Evolutionary conservation across 2,329 filamentous ascomycete genomes (phyloP).

Genomic region (Didymella arachidicola): DNA sequence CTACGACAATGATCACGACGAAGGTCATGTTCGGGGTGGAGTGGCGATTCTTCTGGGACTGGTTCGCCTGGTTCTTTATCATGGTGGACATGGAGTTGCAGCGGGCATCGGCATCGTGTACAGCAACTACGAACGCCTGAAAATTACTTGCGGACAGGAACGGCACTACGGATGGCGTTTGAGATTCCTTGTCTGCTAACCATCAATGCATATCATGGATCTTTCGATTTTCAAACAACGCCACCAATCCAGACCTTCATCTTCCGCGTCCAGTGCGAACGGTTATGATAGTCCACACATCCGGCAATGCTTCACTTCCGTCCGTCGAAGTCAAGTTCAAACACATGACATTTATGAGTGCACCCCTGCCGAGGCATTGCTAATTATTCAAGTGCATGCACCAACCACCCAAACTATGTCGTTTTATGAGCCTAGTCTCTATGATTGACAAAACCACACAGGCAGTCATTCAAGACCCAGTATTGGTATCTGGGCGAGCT

Average conservation of each 20-base stretch:
- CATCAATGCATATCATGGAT: slow-evolving; percentile 53
- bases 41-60: slow-evolving; percentile 45
- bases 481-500: not conserved
- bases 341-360: not conserved
- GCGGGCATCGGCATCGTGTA: slow-evolving; percentile 50
- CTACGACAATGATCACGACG: slow-evolving; percentile 38
- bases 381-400: not conserved
- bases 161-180: slow-evolving; percentile 52
- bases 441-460: not conserved
- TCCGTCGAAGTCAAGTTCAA: not conserved
- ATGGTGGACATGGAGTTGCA: slow-evolving; percentile 47
- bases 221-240: slow-evolving; percentile 37
- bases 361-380: not conserved
- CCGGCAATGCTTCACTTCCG: not conserved
- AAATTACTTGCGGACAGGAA: slow-evolving; percentile 49
- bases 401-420: not conserved
- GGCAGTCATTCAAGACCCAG: not conserved
- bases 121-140: slow-evolving; percentile 50
- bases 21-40: slow-evolving; percentile 43
- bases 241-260: slow-evolving; percentile 8
- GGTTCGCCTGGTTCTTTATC: slow-evolving; percentile 44
- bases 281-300: not conserved
- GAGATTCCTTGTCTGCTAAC: slow-evolving; percentile 50
- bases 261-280: not conserved
- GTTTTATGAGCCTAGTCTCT: not conserved